These are phyloP conservation scores for Halophytophthora polymorphica DNA, from an alignment of 352 stramenopile species.

Conservation along the genomic window DNA sequence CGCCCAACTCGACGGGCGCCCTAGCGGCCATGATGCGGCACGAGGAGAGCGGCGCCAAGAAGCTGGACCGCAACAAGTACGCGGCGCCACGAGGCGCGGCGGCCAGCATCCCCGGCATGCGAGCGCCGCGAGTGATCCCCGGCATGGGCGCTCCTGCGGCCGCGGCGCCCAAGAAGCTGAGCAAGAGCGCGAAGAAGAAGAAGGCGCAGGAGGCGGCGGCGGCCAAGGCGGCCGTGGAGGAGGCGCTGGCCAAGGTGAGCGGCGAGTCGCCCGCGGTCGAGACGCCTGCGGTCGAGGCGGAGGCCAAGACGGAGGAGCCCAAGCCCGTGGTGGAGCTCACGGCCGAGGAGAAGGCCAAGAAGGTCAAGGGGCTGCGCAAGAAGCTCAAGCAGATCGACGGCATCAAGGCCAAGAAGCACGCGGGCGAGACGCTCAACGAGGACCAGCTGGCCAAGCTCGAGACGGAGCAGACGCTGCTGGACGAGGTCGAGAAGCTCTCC, in stretches of 20 bases:
- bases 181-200: constrained; percentile 81
- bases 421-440: constrained; percentile 72
- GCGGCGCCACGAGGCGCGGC: constrained; percentile 36
- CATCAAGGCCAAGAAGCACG: constrained; percentile 74
- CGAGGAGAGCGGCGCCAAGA: constrained; percentile 74
- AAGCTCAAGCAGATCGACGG: constrained; percentile 88
- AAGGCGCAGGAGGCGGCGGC: constrained; percentile 78
- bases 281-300: constrained; percentile 18
- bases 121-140: constrained; percentile 47
- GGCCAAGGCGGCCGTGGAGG: constrained; percentile 58
- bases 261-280: constrained; percentile 15
- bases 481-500: constrained; percentile 65
- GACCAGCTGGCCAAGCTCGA: constrained; percentile 79
- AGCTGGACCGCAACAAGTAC: constrained; percentile 87
- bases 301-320: constrained; percentile 7
- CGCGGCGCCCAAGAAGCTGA: constrained; percentile 60
- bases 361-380: constrained; percentile 78
- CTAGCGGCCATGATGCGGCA: constrained; percentile 94
- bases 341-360: constrained; percentile 82
- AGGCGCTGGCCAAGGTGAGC: constrained; percentile 45
- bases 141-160: constrained; percentile 53
- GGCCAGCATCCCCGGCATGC: constrained; percentile 44
- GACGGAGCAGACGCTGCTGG: constrained; percentile 58
- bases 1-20: constrained; percentile 83
- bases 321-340: constrained; percentile 36